phyloP scores from a whole-genome alignment of 2,329 filamentous ascomycete species.

The Fusarium sp. region DNA sequence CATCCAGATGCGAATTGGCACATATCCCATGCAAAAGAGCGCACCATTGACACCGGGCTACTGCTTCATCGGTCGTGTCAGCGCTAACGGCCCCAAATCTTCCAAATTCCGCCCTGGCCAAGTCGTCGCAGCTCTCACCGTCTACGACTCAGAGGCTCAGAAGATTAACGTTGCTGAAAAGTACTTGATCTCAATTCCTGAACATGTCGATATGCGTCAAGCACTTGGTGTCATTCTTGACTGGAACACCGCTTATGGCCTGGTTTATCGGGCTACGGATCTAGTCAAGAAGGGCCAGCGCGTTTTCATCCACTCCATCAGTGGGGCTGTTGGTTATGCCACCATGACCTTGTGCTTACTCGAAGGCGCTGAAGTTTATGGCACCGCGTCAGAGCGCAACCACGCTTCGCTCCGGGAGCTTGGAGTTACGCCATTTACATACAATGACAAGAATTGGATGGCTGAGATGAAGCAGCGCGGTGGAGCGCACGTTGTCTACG shows the following conservation, averaged over 20 bases:
- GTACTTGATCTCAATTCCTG: slow-evolving; percentile 57
- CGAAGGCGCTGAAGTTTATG: slow-evolving; percentile 61
- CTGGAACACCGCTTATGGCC: slow-evolving; percentile 58
- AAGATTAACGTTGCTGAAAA: slow-evolving; percentile 61
- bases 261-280: slow-evolving; percentile 54
- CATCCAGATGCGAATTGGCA: slow-evolving; percentile 62
- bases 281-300: slow-evolving; percentile 56
- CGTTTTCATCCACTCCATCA: slow-evolving; percentile 64
- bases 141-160: slow-evolving; percentile 59
- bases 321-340: slow-evolving; percentile 62
- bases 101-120: slow-evolving; percentile 50
- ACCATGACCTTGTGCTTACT: slow-evolving; percentile 56
- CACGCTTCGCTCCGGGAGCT: slow-evolving; percentile 54
- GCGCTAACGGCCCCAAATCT: slow-evolving; percentile 52
- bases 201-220: slow-evolving; percentile 55
- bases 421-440: slow-evolving; percentile 59
- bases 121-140: slow-evolving; percentile 52
- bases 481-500: slow-evolving; percentile 61
- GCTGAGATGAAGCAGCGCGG: slow-evolving; percentile 57
- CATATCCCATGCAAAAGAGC: slow-evolving; percentile 59
- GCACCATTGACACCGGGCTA: slow-evolving; percentile 64
- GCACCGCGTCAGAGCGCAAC: slow-evolving; percentile 61
- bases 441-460: slow-evolving; percentile 64
- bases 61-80: slow-evolving; percentile 59
- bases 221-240: slow-evolving; percentile 58